A percentile compares a stretch with the other conserved stretches of the same genome.
Evolutionary conservation across 108 stramenopile genomes (phyloP).

Genomic region (Stephanodiscus minutulus): DNA sequence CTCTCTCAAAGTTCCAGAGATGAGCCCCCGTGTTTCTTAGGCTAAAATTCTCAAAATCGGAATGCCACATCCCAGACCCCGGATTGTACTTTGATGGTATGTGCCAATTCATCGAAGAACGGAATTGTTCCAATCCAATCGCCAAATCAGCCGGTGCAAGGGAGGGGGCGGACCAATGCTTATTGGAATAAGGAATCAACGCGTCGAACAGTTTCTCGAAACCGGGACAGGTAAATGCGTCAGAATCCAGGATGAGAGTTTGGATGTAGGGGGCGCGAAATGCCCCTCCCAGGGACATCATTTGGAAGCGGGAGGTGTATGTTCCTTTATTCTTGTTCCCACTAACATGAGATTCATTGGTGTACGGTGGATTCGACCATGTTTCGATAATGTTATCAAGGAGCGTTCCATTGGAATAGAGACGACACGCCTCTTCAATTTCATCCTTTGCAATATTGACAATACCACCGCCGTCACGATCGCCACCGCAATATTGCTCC

Average conservation of each 20-base stretch:
- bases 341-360: constrained; percentile 3
- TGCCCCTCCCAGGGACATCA: constrained; percentile 13
- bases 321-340: background rate
- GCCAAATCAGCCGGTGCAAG: constrained; percentile 12
- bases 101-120: too few species aligned
- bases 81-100: constrained; percentile 3
- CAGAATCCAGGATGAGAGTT: constrained; percentile 21
- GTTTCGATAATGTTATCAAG: constrained; percentile 14
- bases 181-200: constrained; percentile 1
- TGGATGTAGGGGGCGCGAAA: constrained; percentile 11
- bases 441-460: background rate
- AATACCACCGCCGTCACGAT: background rate
- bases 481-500: constrained; percentile 2
- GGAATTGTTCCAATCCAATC: constrained; percentile 17
- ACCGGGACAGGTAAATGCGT: constrained; percentile 17
- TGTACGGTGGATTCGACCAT: background rate
- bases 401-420: constrained; percentile 3
- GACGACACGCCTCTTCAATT: constrained; percentile 11
- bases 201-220: constrained; percentile 17
- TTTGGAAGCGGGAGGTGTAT: constrained; percentile 1
- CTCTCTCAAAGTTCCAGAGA: constrained; percentile 13
- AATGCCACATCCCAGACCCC: constrained; percentile 3
- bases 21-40: constrained; percentile 12
- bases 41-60: constrained; percentile 15
- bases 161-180: constrained; percentile 17